Evolutionary conservation across 345 rosid genomes (phyloP).

Genomic region (Aegle marmelos): DNA sequence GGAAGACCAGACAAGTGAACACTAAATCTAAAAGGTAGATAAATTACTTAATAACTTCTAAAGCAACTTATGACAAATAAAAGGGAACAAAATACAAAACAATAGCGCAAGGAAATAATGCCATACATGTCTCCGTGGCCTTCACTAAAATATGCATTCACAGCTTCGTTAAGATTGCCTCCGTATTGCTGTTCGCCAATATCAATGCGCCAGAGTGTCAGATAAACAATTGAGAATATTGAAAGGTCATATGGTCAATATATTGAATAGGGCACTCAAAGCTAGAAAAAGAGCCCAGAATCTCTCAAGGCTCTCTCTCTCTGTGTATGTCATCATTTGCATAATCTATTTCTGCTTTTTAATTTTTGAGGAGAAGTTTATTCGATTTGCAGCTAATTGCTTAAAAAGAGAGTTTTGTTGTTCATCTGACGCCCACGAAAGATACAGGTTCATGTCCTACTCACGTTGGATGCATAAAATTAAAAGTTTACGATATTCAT

Average conservation of each 20-base stretch:
- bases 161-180: constrained; percentile 64
- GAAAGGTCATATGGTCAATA: background rate
- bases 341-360: no score
- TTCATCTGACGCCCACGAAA: no score
- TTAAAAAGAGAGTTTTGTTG: no score
- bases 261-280: background rate
- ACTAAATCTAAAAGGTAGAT: background rate
- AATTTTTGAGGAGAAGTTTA: no score
- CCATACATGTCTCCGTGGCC: constrained; percentile 50
- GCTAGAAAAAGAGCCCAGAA: background rate
- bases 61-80: background rate
- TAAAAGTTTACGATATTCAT: no score
- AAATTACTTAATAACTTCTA: background rate
- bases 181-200: constrained; percentile 57
- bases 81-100: constrained; percentile 5
- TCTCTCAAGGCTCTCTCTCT: background rate
- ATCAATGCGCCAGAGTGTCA: constrained; percentile 8
- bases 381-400: no score
- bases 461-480: no score
- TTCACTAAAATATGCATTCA: constrained; percentile 65
- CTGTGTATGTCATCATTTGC: no score
- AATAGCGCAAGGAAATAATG: background rate
- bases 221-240: background rate
- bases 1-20: background rate
- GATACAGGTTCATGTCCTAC: no score